Base-by-base conservation (phyloP, 2,329 filamentous ascomycete genomes). In the Truncatella angustata region DNA sequence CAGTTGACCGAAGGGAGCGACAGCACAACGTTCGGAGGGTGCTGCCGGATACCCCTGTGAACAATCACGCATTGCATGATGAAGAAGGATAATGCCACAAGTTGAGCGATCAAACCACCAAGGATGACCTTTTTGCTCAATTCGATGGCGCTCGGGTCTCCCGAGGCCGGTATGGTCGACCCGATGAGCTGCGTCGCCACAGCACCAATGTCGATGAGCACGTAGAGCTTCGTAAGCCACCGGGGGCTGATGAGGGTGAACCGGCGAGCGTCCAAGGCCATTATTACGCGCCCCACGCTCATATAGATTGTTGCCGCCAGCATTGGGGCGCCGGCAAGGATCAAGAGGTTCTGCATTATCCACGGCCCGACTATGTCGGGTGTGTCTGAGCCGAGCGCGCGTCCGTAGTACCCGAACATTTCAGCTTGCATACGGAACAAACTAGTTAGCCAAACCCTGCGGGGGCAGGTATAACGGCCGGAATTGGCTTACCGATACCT, bases 21-120 rank as follows among this genome's bases (percentile, higher is more conserved):
- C 20, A 40, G 37, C 3, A 40, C 37, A 18, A 40, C 37, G 37
- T 21, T 20, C 1, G 43, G 34, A 14, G 50, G 50, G 30, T 40
- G 26, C 60, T 21, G 2, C 58, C 60, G 37, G 37, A 50, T 44
- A n/a, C 58, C 55, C 5, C 51, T 54, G 52, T 80, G 72, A 58
- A 78, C 77, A 0, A 74, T 54, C 4, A 69, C 55, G 0, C 73
- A 69, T 0, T 72, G 67, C 1, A 73, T 37, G 18, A 80, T 63
- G 58, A 83, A 83, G 34, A 80, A 65, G 11, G 65, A 65, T 51
- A 83, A 79, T 48, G 77, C 71, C 7, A 75, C 36, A 6, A 83
- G 66, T 56, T 84, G 80, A 4, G 80, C 60, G 9, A 75, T 61
- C 3, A 84, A 62, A 5, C 79, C 80, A 3, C 57, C 72, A 11